Evolutionary conservation across 345 rosid species (phyloP).

Genomic region (Eucalyptus pauciflora): DNA sequence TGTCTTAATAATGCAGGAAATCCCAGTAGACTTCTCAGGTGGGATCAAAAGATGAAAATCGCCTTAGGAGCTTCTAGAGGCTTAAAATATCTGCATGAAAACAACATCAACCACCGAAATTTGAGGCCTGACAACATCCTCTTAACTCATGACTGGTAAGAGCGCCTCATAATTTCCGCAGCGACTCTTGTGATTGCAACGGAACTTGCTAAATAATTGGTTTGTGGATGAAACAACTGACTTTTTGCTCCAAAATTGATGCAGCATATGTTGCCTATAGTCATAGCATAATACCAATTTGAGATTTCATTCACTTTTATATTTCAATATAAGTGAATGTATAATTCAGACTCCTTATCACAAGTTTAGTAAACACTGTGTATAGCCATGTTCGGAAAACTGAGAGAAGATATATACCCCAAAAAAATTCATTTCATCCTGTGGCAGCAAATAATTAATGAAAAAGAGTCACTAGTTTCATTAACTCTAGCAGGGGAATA

Average conservation of each 20-base stretch:
- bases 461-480: not conserved
- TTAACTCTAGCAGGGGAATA: not conserved
- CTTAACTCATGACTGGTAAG: conserved; percentile 52
- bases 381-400: no score
- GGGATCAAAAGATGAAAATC: conserved; percentile 51
- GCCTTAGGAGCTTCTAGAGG: conserved; percentile 44
- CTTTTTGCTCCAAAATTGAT: not conserved
- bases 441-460: not conserved
- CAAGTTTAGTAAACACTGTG: not conserved
- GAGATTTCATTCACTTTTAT: not conserved
- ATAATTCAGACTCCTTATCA: not conserved
- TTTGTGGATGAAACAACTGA: not conserved
- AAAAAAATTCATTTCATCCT: not conserved
- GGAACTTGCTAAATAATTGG: not conserved
- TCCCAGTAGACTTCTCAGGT: conserved; percentile 17
- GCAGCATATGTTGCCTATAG: not conserved
- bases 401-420: not conserved
- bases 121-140: conserved; percentile 60
- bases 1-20: conserved; percentile 27
- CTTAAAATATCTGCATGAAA: conserved; percentile 38
- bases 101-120: conserved; percentile 42
- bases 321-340: not conserved
- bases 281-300: not conserved
- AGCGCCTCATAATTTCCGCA: not conserved
- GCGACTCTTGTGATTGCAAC: not conserved